Evolutionary conservation across 1,284 basidiomycete genomes (phyloP).

Genomic region (Jaminaea rosea): DNA sequence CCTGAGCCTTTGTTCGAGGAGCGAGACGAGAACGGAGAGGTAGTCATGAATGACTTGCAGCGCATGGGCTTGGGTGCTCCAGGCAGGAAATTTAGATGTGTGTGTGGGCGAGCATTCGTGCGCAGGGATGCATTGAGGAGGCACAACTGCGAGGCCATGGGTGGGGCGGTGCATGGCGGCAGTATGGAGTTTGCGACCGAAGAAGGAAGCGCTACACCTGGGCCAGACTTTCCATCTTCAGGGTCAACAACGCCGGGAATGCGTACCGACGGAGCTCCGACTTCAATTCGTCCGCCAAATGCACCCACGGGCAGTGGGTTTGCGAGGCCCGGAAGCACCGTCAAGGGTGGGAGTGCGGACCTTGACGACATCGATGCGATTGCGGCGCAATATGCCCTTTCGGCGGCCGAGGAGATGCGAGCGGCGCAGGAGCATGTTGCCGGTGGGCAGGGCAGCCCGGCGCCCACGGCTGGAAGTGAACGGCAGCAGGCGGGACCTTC

Average conservation of each 20-base stretch:
- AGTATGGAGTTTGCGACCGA: too few species aligned
- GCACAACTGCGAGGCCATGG: conserved; percentile 24
- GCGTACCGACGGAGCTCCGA: too few species aligned
- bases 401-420: background rate
- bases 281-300: too few species aligned
- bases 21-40: conserved; percentile 11
- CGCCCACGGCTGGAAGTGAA: too few species aligned
- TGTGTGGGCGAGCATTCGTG: conserved; percentile 36
- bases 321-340: too few species aligned
- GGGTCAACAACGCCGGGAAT: too few species aligned
- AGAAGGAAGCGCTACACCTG: too few species aligned
- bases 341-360: background rate
- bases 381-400: background rate
- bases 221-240: too few species aligned
- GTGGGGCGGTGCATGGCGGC: background rate
- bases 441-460: too few species aligned
- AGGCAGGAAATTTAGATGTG: conserved; percentile 40
- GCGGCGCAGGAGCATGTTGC: background rate
- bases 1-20: conserved; percentile 33
- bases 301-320: too few species aligned
- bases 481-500: too few species aligned
- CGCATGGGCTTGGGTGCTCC: conserved; percentile 36
- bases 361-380: background rate
- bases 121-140: conserved; percentile 37
- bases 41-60: conserved; percentile 21